Evolutionary conservation across 345 rosid species (phyloP).

Genomic region (Anacardium occidentale): DNA sequence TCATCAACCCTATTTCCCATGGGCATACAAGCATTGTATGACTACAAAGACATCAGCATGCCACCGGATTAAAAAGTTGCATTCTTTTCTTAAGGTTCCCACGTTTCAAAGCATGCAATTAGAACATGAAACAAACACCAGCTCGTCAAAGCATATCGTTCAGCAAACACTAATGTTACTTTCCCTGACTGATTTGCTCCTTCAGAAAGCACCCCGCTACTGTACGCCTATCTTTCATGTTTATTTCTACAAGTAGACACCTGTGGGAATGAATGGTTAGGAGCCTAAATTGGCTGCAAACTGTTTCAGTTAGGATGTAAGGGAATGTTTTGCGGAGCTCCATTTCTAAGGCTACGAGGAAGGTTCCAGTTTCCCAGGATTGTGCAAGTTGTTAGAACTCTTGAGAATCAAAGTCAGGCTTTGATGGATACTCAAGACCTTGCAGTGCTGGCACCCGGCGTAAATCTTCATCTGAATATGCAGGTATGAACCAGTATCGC

Average conservation of each 20-base stretch:
- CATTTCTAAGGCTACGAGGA: conserved; percentile 28
- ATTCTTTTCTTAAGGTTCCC: conserved; percentile 19
- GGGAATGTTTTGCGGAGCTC: conserved; percentile 8
- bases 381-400: conserved; percentile 42
- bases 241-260: conserved; percentile 18
- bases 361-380: conserved; percentile 15
- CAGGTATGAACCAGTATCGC: conserved; percentile 77
- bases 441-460: conserved; percentile 84
- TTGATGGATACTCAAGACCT: conserved; percentile 89
- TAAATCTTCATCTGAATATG: conserved; percentile 82
- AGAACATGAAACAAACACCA: conserved; percentile 18
- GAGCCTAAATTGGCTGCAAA: conserved; percentile 18
- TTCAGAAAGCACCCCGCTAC: neutral
- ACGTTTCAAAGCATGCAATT: neutral
- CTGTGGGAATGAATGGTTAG: conserved; percentile 25
- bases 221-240: conserved; percentile 2
- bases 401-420: conserved; percentile 72
- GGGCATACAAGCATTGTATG: neutral
- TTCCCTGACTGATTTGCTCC: conserved; percentile 8
- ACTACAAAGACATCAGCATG: conserved; percentile 7
- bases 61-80: conserved; percentile 6
- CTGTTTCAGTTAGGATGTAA: conserved; percentile 16
- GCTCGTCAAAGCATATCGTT: conserved; percentile 14
- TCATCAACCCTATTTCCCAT: neutral
- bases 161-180: conserved; percentile 8